A percentile compares a stretch with the other conserved stretches of the same genome.
Conservation (phyloP, 2,329 filamentous ascomycete genomes). For the Alternaria triticimaculans region DNA sequence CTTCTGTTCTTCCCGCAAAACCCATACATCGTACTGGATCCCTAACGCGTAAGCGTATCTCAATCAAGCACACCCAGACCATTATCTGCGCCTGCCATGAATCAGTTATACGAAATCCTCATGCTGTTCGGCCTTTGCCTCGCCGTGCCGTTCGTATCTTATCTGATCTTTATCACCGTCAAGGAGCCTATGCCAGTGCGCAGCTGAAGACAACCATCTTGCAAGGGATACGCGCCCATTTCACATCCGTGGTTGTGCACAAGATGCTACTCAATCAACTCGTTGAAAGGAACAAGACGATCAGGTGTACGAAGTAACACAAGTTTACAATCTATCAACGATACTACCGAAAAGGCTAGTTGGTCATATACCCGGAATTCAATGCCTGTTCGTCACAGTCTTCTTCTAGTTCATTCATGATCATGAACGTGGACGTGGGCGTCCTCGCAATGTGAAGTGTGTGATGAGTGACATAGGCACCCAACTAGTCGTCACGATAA, state of each 20-base stretch:
- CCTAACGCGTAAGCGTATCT: not conserved
- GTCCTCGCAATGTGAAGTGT: not conserved
- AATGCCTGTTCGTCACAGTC: not conserved
- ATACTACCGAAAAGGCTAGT: not conserved
- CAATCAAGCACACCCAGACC: not conserved
- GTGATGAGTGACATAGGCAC: not conserved
- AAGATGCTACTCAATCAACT: not conserved
- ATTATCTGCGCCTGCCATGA: not conserved
- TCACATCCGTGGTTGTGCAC: not conserved
- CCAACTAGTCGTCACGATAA: not conserved
- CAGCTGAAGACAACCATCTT: not conserved
- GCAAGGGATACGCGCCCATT: not conserved
- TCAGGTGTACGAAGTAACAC: not conserved
- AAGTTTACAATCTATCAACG: not conserved
- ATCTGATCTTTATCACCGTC: not conserved
- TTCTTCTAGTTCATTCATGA: not conserved
- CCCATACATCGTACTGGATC: not conserved
- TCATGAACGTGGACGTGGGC: not conserved
- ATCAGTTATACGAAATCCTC: not conserved
- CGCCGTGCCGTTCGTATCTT: not conserved
- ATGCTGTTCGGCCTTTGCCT: constrained; percentile 1
- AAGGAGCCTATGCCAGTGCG: not conserved
- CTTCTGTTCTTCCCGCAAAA: not conserved
- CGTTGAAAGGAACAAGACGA: not conserved
- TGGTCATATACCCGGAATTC: not conserved